These are phyloP conservation scores for Vaucheria bursata DNA, from an alignment of 352 stramenopile genomes.

Conservation along the genomic window DNA sequence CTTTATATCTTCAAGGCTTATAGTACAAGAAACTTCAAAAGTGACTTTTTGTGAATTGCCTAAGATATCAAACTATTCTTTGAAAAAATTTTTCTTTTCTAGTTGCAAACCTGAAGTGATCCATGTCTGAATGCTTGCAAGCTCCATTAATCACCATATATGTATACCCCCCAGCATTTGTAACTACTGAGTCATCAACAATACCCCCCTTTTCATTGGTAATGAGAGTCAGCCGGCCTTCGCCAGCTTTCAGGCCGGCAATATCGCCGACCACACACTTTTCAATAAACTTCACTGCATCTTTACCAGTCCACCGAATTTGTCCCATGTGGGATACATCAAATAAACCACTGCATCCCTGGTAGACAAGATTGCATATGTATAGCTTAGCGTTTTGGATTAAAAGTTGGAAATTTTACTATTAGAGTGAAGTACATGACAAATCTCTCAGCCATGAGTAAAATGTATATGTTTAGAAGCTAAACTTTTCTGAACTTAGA, in stretches of 20 bases:
- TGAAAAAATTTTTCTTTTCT: too few relatives aligned
- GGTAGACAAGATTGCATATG: constrained; percentile 50
- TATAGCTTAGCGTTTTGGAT: constrained; percentile 68
- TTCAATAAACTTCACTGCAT: constrained; percentile 89
- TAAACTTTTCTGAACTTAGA: too few relatives aligned
- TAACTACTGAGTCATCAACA: constrained; percentile 96
- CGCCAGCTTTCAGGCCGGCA: constrained; percentile 63
- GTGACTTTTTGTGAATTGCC: too few relatives aligned
- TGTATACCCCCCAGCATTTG: constrained; percentile 66
- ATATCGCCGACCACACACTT: constrained; percentile 89
- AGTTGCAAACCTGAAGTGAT: too few relatives aligned
- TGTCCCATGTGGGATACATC: constrained; percentile 99
- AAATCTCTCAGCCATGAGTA: too few relatives aligned
- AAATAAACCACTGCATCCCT: constrained; percentile 76
- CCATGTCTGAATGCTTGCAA: constrained; percentile 88
- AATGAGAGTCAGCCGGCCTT: constrained; percentile 84
- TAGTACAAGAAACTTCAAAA: too few relatives aligned
- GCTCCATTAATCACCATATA: constrained; percentile 96
- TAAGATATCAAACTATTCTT: too few relatives aligned
- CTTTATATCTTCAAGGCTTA: too few relatives aligned
- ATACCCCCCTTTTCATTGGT: constrained; percentile 92
- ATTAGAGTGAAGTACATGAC: too few relatives aligned
- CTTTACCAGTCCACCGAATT: constrained; percentile 68
- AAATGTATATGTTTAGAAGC: too few relatives aligned
- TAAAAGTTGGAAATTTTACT: too few relatives aligned